A percentile compares a stretch with the other conserved stretches of the same genome.
These are phyloP conservation scores for Cucurbita pepo DNA, from an alignment of 306 rosid genomes.

Conservation along the genomic window DNA sequence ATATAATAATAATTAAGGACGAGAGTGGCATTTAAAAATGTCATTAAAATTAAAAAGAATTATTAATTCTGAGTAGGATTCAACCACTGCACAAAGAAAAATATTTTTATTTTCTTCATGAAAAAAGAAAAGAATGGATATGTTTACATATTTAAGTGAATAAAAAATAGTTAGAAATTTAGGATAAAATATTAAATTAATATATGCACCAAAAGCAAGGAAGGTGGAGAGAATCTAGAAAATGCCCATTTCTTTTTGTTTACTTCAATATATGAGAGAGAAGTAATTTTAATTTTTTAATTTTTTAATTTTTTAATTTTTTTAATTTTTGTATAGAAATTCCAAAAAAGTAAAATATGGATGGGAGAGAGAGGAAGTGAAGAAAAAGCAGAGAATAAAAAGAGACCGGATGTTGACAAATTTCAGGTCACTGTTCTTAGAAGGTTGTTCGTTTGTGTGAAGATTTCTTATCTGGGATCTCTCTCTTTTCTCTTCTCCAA, in stretches of 20 bases:
- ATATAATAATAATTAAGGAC: not conserved
- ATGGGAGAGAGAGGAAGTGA: conserved; percentile 27
- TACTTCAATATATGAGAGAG: conserved; percentile 11
- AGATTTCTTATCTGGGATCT: conserved; percentile 99
- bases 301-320: not conserved
- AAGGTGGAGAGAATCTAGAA: conserved; percentile 68
- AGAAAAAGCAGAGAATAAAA: conserved; percentile 92
- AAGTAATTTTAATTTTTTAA: not conserved
- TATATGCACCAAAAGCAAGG: conserved; percentile 29
- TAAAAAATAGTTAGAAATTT: not conserved
- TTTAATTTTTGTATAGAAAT: not conserved
- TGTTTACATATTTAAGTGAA: not conserved
- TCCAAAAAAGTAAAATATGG: not conserved
- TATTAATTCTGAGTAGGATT: not conserved
- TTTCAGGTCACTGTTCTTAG: conserved; percentile 97
- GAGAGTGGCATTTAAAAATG: not conserved
- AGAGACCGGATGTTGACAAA: conserved; percentile 99
- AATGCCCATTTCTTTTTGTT: conserved; percentile 35
- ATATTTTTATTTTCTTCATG: not conserved
- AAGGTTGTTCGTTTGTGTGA: conserved; percentile 91
- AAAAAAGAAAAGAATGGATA: not conserved
- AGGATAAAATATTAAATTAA: conserved; percentile 11
- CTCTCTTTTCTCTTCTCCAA: conserved; percentile 35
- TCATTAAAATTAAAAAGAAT: no score
- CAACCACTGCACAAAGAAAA: not conserved